A percentile compares a stretch with the other conserved stretches of the same genome.
phyloP scores from a whole-genome alignment of 2,329 filamentous ascomycete species.

The Alternaria arbusti region DNA sequence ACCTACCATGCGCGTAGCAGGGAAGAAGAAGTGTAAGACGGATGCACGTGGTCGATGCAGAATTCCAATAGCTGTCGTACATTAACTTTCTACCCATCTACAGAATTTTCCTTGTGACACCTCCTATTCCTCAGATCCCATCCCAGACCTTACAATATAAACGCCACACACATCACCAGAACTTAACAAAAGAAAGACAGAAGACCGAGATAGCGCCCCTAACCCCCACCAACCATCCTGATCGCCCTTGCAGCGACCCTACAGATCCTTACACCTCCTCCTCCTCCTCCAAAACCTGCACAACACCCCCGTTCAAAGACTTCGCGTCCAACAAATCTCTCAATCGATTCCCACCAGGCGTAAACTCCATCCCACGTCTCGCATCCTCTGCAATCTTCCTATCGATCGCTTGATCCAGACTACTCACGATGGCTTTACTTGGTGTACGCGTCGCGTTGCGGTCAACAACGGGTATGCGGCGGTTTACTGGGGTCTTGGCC shows the following conservation, averaged over 20 bases:
- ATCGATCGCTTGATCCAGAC: slow-evolving; percentile 35
- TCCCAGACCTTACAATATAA: background rate
- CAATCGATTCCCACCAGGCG: slow-evolving; percentile 17
- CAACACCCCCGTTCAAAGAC: background rate
- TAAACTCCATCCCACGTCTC: slow-evolving; percentile 16
- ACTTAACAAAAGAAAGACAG: background rate
- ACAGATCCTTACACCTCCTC: background rate
- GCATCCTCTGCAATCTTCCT: slow-evolving; percentile 30
- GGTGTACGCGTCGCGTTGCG: slow-evolving; percentile 27
- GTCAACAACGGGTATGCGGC: slow-evolving; percentile 7
- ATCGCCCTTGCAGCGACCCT: background rate
- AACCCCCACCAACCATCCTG: fast-evolving
- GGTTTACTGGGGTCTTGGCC: background rate
- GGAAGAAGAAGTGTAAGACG: too few relatives aligned
- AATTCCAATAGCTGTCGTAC: fast-evolving
- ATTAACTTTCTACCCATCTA: background rate
- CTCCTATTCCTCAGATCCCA: too few relatives aligned
- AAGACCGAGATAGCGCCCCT: background rate
- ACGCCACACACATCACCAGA: background rate
- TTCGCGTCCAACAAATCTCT: slow-evolving; percentile 17
- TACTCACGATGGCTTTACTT: slow-evolving; percentile 27
- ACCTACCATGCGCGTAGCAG: too few relatives aligned
- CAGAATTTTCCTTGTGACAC: background rate
- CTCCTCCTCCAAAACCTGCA: background rate
- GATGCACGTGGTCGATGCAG: too few relatives aligned